These are phyloP conservation scores for Citrus medica DNA, from an alignment of 345 rosid genomes.

Conservation along the genomic window DNA sequence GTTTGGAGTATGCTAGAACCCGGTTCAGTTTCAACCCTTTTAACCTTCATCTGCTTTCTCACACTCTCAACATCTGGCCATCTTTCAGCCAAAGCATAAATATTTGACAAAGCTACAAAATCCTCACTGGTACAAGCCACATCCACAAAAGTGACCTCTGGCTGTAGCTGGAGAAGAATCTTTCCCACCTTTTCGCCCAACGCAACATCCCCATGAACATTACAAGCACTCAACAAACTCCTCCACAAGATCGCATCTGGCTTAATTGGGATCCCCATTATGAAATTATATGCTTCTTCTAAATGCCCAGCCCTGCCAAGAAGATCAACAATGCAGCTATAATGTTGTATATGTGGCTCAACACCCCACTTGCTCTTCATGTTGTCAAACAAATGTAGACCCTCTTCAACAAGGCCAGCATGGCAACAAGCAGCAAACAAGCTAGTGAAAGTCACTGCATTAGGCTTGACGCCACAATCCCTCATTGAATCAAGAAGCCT, in stretches of 20 bases:
- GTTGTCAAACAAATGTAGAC: conserved; percentile 42
- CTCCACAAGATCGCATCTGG: conserved; percentile 49
- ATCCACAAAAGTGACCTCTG: conserved; percentile 6
- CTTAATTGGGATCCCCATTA: conserved; percentile 38
- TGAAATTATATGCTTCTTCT: conserved; percentile 44
- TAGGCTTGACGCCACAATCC: conserved; percentile 39
- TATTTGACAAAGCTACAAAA: conserved; percentile 53
- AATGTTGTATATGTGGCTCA: conserved; percentile 37
- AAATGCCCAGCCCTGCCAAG: conserved; percentile 52
- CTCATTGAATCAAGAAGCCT: conserved; percentile 42
- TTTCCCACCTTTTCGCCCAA: conserved; percentile 47
- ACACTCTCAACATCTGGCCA: conserved; percentile 52
- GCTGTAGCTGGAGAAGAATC: conserved; percentile 34
- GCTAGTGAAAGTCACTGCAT: conserved; percentile 57
- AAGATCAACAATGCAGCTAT: conserved; percentile 52
- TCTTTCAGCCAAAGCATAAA: conserved; percentile 50
- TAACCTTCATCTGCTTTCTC: conserved; percentile 35
- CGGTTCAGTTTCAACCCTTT: conserved; percentile 21
- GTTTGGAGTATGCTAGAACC: conserved; percentile 18
- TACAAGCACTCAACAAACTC: conserved; percentile 46
- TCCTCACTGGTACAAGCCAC: conserved; percentile 32
- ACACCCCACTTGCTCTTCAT: conserved; percentile 36
- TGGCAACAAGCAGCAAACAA: conserved; percentile 60
- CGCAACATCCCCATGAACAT: conserved; percentile 44
- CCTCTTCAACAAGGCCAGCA: conserved; percentile 49